phyloP scores from a whole-genome alignment of 2,329 filamentous ascomycete genomes.

The Periconia sp. region DNA sequence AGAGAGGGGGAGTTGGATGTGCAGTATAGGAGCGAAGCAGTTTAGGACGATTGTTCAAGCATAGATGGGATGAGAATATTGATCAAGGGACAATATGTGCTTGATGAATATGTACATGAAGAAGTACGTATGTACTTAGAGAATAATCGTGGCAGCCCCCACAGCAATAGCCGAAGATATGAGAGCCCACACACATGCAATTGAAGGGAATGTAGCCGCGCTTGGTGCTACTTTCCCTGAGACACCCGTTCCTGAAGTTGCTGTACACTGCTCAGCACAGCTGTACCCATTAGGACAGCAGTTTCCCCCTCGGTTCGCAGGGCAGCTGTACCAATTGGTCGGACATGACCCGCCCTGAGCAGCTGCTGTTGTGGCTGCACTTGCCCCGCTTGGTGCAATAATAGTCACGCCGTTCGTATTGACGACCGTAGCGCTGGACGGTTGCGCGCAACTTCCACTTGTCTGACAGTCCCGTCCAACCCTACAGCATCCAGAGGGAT shows the following conservation, averaged over 20 bases:
- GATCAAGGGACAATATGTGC: no score
- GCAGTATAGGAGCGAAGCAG: constrained; percentile 21
- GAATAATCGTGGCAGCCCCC: constrained; percentile 3
- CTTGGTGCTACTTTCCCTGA: constrained; percentile 48
- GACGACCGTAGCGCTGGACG: constrained; percentile 67
- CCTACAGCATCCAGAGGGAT: constrained; percentile 84
- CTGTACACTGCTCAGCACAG: constrained; percentile 44
- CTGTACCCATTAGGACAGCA: constrained; percentile 74
- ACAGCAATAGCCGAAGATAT: constrained; percentile 32
- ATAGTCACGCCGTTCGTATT: constrained; percentile 71
- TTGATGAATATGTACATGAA: no score
- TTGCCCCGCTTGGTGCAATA: constrained; percentile 64
- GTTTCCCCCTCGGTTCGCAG: constrained; percentile 69
- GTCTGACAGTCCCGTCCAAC: constrained; percentile 84
- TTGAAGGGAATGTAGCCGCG: constrained; percentile 36
- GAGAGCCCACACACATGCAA: constrained; percentile 38
- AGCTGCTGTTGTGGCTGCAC: constrained; percentile 40
- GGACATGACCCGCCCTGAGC: constrained; percentile 65
- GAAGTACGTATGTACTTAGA: no score
- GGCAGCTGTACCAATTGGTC: constrained; percentile 78
- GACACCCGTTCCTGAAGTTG: constrained; percentile 36
- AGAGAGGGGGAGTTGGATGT: constrained; percentile 22
- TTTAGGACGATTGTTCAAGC: constrained; percentile 1
- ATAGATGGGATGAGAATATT: not conserved
- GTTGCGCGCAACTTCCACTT: constrained; percentile 72